Percentiles rank a stretch among this genome's conserved stretches.
Evolutionary conservation across 306 rosid species (phyloP).

Genomic region (Malus domestica): ASM211411v1 NC_041797.1:5536001-5536500

Average conservation of each 20-base stretch:
- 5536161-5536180: constrained; percentile 42
- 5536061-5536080: neutral
- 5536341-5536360: neutral
- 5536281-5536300: constrained; percentile 69
- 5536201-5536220: constrained; percentile 73
- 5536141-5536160: constrained; percentile 64
- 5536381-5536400: constrained; percentile 15
- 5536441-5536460: constrained; percentile 16
- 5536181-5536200: constrained; percentile 68
- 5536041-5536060: neutral
- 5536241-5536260: constrained; percentile 75
- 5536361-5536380: constrained; percentile 17
- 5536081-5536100: neutral
- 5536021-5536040: neutral
- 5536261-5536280: constrained; percentile 61
- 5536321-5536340: constrained; percentile 23
- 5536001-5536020: neutral
- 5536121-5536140: constrained; percentile 48
- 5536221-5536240: constrained; percentile 64
- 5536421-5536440: constrained; percentile 19
- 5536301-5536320: constrained; percentile 70
- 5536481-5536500: constrained; percentile 13
- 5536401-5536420: constrained; percentile 11
- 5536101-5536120: neutral
- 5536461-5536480: constrained; percentile 19